Evolutionary conservation across 768 basidiomycete genomes (phyloP).

Genomic region (Obba rivulosa): DNA sequence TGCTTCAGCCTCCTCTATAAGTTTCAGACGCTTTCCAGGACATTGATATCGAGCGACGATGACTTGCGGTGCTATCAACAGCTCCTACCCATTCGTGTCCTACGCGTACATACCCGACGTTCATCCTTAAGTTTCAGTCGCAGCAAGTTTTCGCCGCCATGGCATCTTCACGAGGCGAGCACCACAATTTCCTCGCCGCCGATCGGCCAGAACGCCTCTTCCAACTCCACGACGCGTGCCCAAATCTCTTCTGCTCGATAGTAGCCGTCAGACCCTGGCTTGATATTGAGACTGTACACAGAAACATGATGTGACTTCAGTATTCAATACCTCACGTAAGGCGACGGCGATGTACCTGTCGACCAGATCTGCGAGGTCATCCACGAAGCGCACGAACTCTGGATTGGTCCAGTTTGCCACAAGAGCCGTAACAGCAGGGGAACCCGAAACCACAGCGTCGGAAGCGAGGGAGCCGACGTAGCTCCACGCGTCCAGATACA

Average conservation of each 20-base stretch:
- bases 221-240: slow-evolving; percentile 54
- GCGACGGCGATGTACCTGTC: slow-evolving; percentile 24
- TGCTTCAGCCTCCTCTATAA: too few species aligned
- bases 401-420: slow-evolving; percentile 55
- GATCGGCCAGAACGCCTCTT: slow-evolving; percentile 55
- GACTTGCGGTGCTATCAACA: too few species aligned
- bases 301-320: neutral
- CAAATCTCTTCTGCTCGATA: slow-evolving; percentile 45
- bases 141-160: too few species aligned
- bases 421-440: too few species aligned
- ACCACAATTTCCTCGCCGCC: slow-evolving; percentile 29
- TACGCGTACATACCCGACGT: too few species aligned
- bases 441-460: too few species aligned
- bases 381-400: slow-evolving; percentile 51
- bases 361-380: slow-evolving; percentile 42
- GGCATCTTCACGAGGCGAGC: neutral
- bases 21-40: too few species aligned
- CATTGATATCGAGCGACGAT: too few species aligned
- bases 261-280: slow-evolving; percentile 31
- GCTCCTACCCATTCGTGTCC: too few species aligned
- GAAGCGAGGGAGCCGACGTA: slow-evolving; percentile 42
- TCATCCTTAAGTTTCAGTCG: too few species aligned
- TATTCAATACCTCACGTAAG: neutral
- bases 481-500: slow-evolving; percentile 68
- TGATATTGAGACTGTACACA: slow-evolving; percentile 30